Conservation (phyloP, 1,284 basidiomycete genomes). For the Cutaneotrichosporon sp. region DNA sequence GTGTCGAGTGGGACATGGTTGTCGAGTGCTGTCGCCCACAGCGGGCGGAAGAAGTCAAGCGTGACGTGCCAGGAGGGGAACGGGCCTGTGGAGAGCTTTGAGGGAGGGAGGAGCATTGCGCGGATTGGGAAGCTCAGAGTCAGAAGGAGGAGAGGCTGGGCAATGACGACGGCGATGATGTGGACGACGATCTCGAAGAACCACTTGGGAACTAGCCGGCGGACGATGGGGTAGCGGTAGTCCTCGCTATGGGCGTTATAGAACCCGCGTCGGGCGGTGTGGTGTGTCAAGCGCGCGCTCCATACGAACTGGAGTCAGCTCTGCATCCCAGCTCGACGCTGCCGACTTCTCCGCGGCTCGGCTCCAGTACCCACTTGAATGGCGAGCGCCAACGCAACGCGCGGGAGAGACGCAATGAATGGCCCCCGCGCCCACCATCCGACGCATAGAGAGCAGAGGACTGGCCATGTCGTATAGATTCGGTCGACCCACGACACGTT, state of each 20-base stretch:
- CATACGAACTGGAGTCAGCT: slow-evolving; percentile 52
- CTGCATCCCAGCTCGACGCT: background rate
- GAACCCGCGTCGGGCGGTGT: slow-evolving; percentile 77
- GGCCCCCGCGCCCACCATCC: slow-evolving; percentile 58
- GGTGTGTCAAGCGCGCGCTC: slow-evolving; percentile 69
- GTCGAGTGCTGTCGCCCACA: slow-evolving; percentile 41
- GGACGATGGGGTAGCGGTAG: slow-evolving; percentile 81
- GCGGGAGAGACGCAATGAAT: slow-evolving; percentile 53
- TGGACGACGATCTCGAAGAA: slow-evolving; percentile 71
- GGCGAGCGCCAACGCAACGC: slow-evolving; percentile 65
- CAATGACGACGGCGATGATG: slow-evolving; percentile 63
- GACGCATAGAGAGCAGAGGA: slow-evolving; percentile 70
- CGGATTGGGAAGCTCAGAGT: slow-evolving; percentile 57
- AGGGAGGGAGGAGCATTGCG: slow-evolving; percentile 32
- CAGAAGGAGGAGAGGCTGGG: slow-evolving; percentile 58
- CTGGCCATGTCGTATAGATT: slow-evolving; percentile 69
- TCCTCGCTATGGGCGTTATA: slow-evolving; percentile 67
- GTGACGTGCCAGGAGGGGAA: slow-evolving; percentile 6
- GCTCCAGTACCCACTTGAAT: slow-evolving; percentile 50
- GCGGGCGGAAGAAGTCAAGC: background rate
- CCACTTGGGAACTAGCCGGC: slow-evolving; percentile 60
- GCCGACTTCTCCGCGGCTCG: slow-evolving; percentile 36
- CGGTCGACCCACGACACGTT: slow-evolving; percentile 74
- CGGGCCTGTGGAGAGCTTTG: background rate
- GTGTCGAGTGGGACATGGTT: slow-evolving; percentile 20